Evolutionary conservation across 2,329 filamentous ascomycete genomes (phyloP), one percentile per base, ranked within the genome.

Genomic region (Zasmidium cellare): DNA sequence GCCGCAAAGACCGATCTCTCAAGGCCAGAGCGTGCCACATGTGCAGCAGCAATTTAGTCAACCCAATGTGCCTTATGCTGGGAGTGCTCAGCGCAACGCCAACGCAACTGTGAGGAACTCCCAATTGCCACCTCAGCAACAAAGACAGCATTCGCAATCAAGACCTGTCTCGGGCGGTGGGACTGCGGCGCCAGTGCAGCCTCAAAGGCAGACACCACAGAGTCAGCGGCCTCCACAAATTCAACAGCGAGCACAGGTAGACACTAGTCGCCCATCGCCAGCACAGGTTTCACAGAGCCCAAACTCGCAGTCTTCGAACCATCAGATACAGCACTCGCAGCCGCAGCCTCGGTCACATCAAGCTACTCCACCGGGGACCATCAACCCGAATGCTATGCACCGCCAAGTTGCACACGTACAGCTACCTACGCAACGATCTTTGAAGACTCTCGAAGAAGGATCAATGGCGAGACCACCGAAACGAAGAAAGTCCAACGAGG

Each of bases 401-500:
- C 61, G 58, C n/a, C 57, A 48, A 46, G 53, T 65, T 14, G 58
- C 63, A n/a, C 61, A 64, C 31, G 63, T 64, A n/a, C 53, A 61
- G 45, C 58, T 65, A 31, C 61, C 64, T 16, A 51, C 61, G 9
- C 54, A 60, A 22, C 44, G 55, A 3, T 31, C 50, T 3, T 11
- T 47, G 14, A 11, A 51, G 16, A 57, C 52, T 44, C 48, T 53
- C 14, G 51, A 59, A 45, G 23, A 52, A 3, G 18, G 57, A 6
- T 35, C 31, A 31, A 62, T 63, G 57, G 55, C 59, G 12, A 61
- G 54, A 23, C 48, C 62, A 46, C 52, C 63, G 14, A 72, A 72
- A 54, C 68, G 68, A 46, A 66, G 60, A 58, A 68, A 56, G 14
- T 72, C 70, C 9, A 71, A 72, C 45, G 67, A 71, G 16, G 68